phyloP scores from a whole-genome alignment of 1,284 basidiomycete genomes.

The Phlebopus sp. region DNA sequence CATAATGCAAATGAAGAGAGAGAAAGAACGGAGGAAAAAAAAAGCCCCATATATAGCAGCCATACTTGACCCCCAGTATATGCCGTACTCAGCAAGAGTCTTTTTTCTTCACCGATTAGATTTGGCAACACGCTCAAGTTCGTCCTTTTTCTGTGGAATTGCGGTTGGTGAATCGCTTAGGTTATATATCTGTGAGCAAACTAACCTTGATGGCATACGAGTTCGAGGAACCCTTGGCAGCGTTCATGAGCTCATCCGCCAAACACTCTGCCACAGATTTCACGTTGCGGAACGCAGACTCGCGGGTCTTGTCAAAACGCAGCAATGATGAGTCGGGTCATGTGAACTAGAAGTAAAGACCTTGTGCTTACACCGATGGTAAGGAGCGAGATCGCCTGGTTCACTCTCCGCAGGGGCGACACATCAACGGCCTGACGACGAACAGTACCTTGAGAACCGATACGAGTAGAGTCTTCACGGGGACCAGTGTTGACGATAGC shows the following conservation, averaged over 20 bases:
- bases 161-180: constrained; percentile 1
- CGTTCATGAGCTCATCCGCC: constrained; percentile 99
- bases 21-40: constrained; percentile 7
- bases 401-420: constrained; percentile 96
- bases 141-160: constrained; percentile 79
- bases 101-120: constrained; percentile 84
- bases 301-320: constrained; percentile 71
- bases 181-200: constrained; percentile 1
- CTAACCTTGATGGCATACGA: constrained; percentile 98
- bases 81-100: constrained; percentile 4
- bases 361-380: constrained; percentile 82
- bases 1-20: constrained; percentile 8
- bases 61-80: constrained; percentile 19
- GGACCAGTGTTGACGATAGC: constrained; percentile 99
- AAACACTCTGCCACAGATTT: constrained; percentile 99
- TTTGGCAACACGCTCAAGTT: constrained; percentile 99
- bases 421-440: constrained; percentile 99
- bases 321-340: not conserved
- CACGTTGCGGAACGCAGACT: constrained; percentile 99
- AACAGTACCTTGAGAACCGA: constrained; percentile 99
- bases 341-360: not conserved
- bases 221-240: constrained; percentile 99
- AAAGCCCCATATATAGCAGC: constrained; percentile 23
- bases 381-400: constrained; percentile 94
- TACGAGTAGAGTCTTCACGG: constrained; percentile 99